Evolutionary conservation across 306 rosid species (phyloP), one percentile per base, ranked within the genome.

Genomic region (Glycine soja): DNA sequence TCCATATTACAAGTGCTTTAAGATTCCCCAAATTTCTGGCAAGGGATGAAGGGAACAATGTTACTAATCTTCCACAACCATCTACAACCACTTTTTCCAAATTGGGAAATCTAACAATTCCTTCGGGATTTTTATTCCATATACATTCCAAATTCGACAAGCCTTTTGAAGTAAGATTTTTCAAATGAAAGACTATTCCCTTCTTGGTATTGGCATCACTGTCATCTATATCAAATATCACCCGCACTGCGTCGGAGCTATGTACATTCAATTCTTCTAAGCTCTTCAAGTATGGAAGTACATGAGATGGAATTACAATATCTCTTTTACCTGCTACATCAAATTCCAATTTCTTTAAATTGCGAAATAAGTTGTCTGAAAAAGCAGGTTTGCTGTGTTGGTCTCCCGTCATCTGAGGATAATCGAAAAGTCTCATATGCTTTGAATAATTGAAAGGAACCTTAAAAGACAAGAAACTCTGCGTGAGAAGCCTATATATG

Each of bases 21-120:
- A 67, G 53, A 53, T 67, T 67, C 2, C 8, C 8, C 2, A 67
- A n/a, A 67, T 67, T 67, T 67, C 4, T 43, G 52, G 48, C 45
- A n/a, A 53, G 2, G 2, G 48, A 36, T 0, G 8, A 36, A n/a
- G 77, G 50, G 50, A 72, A 8, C 77, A 72, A 2, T 4, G 30
- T 52, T 52, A 4, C 24, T 15, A 72, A 52, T 34, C 10, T 34
- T 32, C 1, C 10, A 72, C 77, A 72, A n/a, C 1, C 1, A 3
- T 0, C 0, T n/a, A 52, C 77, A 8, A 1, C 3, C 10, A 72
- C 64, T 32, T 52, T 14, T 52, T 72, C 10, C 36, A 72, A 53
- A 72, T 52, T 52, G 48, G 50, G 77, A 53, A 72, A 72, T 32
- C 3, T 72, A 16, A 36, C 77, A 34, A 52, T 32, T 72, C 61